Evolutionary conservation across 2,329 filamentous ascomycete genomes (phyloP).

Genomic region (Fusarium nygamai): DNA sequence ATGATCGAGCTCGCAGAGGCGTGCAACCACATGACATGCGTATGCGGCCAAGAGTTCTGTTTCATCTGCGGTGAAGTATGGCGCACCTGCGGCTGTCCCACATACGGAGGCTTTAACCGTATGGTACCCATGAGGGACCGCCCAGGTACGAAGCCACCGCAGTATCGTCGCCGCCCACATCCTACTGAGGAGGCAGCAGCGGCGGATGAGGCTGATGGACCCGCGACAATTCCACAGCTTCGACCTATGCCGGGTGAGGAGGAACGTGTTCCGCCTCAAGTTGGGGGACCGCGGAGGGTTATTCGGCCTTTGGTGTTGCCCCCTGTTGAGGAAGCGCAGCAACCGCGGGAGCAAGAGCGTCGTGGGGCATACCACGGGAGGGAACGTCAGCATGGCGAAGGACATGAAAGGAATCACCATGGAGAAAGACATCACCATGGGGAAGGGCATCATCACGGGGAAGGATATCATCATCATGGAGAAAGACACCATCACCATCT

Average conservation of each 20-base stretch:
- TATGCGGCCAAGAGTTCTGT: constrained; percentile 60
- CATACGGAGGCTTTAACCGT: background rate
- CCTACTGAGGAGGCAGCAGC: background rate
- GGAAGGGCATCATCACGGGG: background rate
- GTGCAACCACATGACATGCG: constrained; percentile 50
- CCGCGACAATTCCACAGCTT: constrained; percentile 25
- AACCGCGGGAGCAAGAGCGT: background rate
- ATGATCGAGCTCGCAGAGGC: constrained; percentile 34
- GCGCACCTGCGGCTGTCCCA: constrained; percentile 51
- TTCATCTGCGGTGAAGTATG: constrained; percentile 57
- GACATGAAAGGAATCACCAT: background rate
- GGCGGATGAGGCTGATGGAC: background rate
- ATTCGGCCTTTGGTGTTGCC: background rate
- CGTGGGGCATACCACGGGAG: background rate
- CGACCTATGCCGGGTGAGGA: constrained; percentile 16
- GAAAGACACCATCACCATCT: background rate
- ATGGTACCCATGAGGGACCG: constrained; percentile 21
- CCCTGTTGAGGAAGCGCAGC: background rate
- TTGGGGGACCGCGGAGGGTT: background rate
- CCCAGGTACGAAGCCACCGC: constrained; percentile 30
- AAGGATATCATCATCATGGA: background rate
- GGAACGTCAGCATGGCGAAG: too few species aligned
- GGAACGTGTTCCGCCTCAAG: background rate
- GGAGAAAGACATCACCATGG: background rate
- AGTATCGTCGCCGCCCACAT: constrained; percentile 16